Percentiles rank a stretch among this genome's conserved stretches.
Conservation (phyloP, 805 yeast species). For the Suhomyces prunicola region DNA sequence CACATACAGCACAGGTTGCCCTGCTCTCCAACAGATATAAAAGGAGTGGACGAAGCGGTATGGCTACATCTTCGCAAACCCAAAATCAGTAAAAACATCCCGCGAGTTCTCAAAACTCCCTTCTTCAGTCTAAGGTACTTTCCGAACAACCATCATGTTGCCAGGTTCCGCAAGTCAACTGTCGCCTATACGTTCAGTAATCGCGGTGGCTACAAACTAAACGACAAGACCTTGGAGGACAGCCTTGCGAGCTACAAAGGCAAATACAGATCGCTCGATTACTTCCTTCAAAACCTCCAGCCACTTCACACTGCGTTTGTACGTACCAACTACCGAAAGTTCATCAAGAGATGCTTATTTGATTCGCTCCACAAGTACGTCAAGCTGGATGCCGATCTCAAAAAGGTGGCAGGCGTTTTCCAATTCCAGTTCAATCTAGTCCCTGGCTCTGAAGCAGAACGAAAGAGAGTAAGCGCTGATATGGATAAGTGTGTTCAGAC, state of each 20-base stretch:
- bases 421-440: constrained; percentile 15
- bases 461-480: constrained; percentile 4
- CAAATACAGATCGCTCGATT: constrained; percentile 16
- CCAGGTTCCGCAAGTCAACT: constrained; percentile 34
- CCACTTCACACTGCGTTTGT: constrained; percentile 36
- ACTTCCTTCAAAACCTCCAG: constrained; percentile 20
- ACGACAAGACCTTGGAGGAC: constrained; percentile 21
- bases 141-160: constrained; percentile 27
- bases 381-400: constrained; percentile 2
- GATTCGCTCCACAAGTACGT: constrained; percentile 5
- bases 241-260: constrained; percentile 27
- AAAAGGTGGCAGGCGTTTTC: constrained; percentile 23
- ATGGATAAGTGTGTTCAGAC: constrained; percentile 11
- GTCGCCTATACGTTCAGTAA: constrained; percentile 35
- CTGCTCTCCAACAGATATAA: constrained; percentile 28
- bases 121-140: constrained; percentile 28
- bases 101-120: constrained; percentile 14
- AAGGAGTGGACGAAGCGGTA: constrained; percentile 29
- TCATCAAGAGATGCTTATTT: constrained; percentile 9
- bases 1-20: constrained; percentile 19
- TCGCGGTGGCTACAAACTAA: constrained; percentile 24
- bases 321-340: constrained; percentile 24
- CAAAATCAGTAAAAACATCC: constrained; percentile 8
- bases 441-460: constrained; percentile 20
- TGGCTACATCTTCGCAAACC: constrained; percentile 8